Evolutionary conservation across 176 grass and related monocot genomes (phyloP).

Genomic region (Saccharum spontaneum): DNA sequence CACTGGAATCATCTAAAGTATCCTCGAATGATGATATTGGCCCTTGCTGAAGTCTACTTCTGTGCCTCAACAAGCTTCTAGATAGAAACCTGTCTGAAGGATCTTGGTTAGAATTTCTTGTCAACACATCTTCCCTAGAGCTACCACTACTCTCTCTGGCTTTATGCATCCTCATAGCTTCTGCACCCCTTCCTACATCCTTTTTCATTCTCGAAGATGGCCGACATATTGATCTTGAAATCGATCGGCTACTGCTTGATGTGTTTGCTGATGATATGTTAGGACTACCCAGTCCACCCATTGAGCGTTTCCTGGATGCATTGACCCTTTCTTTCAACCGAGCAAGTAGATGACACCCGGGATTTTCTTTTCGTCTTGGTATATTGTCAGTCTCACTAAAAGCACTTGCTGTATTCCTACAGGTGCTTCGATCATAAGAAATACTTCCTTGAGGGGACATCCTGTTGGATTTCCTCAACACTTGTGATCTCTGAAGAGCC

Average conservation of each 20-base stretch:
- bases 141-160: not conserved
- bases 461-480: constrained; percentile 18
- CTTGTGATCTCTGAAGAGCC: constrained; percentile 24
- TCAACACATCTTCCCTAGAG: not conserved
- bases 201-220: constrained; percentile 29
- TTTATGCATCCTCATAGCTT: constrained; percentile 15
- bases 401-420: constrained; percentile 18
- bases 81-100: constrained; percentile 20
- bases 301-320: constrained; percentile 26
- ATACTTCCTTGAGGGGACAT: constrained; percentile 33
- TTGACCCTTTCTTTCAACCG: constrained; percentile 30
- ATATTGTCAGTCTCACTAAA: not conserved
- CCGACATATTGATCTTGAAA: constrained; percentile 10
- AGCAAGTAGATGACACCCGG: constrained; percentile 10
- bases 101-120: not conserved
- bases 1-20: constrained; percentile 37
- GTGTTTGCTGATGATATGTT: constrained; percentile 3
- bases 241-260: constrained; percentile 1
- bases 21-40: constrained; percentile 21
- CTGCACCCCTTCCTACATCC: constrained; percentile 11
- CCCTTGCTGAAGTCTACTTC: constrained; percentile 20
- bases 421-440: constrained; percentile 8
- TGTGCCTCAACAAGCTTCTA: constrained; percentile 22
- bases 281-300: constrained; percentile 20
- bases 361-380: constrained; percentile 30